Evolutionary conservation across 2,329 filamentous ascomycete genomes (phyloP), one percentile per base, ranked within the genome.

Genomic region (Diaporthe citriasiana): DNA sequence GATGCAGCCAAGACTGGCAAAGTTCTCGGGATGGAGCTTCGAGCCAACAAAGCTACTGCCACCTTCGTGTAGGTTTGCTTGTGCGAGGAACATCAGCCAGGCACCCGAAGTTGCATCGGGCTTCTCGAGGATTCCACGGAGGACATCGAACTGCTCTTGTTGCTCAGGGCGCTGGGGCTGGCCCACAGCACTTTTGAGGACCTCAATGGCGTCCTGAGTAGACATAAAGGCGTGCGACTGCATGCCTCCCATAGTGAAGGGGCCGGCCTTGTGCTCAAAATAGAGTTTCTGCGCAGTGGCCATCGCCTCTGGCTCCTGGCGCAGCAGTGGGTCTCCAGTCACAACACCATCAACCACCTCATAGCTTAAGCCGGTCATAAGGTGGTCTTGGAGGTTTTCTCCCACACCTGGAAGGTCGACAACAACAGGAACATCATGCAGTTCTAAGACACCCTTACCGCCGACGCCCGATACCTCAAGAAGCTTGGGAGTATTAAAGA

Each of bases 221-320:
- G 74, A 47, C 78, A 79, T 79, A 60, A 75, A 80, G n/a, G 78
- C 77, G 30, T 77, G 73, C 0, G 78, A 79, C 65, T 77, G 76
- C 6, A 66, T 50, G 30, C 73, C 73, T 12, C 73, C 73, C 19
- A 74, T 72, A 7, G 77, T 77, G n/a, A 79, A 77, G 7, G 77
- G 77, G 9, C 78, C 78, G 51, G 76, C 53, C 38, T 79, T 73
- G 35, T 78, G 72, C 56, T 77, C 73, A 4, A 73, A 45, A 53
- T 78, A 77, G 33, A 69, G 68, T 60, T 76, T 75, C 65, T 77
- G 73, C 13, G 77, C 77, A 0, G 47, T 13, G 4, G 57, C 56
- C 13, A 74, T 30, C 0, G 73, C 73, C 13, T 72, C 73, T 0
- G 70, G 53, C 19, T 74, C 73, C 53, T 74, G 73, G 0, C 73